Base-by-base conservation (phyloP, 352 stramenopile species). In the Thalassiosira hispida region DNA sequence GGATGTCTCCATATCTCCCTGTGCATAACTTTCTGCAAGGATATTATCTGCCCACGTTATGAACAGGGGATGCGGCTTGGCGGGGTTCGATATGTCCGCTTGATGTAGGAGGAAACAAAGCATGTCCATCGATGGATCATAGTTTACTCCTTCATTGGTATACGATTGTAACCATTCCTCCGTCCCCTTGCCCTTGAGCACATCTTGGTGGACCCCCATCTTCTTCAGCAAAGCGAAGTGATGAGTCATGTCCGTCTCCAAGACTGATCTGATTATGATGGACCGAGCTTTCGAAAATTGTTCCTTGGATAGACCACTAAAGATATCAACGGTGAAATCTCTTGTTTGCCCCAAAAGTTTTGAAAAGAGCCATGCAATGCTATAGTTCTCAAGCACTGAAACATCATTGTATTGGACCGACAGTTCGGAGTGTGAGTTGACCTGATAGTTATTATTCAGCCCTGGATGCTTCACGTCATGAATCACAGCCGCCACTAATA, bases 41-140 rank as follows among this genome's bases (percentile, higher is more conserved):
- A 98, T 93, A 38, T 93, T 90, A 65, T 98, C 90, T 0, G 95
- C 96, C 97, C 96, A 99, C 51, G 91, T 85, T 47, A 96, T 86
- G 89, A 96, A 96, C 11, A 95, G 88, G 44, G 95, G 83, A 18
- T 91, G 93, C 22, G 96, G 92, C 73, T 98, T 98, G 5, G 94
- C 91, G 33, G 94, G 95, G 76, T 98, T 98, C 2, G 95, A 98
- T 51, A 99, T 96, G 73, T 98, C 97, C 35, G 96, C 96, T n/a
- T 94, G 94, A 57, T 94, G 89, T 4, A 93, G 47, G 3, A 88
- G 55, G 59, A 84, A 90, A 71, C 73, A 78, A 40, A 92, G 55
- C 61, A 91, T 74, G 25, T 88, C 70, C 27, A 64, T 79, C 38
- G 46, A 79, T 73, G 73, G 64, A 23, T 81, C 63, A 25, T 40